Percentiles rank a stretch among this genome's conserved stretches.
Evolutionary conservation across 108 stramenopile species (phyloP).

Genomic region (Cyclotella sp.): DNA sequence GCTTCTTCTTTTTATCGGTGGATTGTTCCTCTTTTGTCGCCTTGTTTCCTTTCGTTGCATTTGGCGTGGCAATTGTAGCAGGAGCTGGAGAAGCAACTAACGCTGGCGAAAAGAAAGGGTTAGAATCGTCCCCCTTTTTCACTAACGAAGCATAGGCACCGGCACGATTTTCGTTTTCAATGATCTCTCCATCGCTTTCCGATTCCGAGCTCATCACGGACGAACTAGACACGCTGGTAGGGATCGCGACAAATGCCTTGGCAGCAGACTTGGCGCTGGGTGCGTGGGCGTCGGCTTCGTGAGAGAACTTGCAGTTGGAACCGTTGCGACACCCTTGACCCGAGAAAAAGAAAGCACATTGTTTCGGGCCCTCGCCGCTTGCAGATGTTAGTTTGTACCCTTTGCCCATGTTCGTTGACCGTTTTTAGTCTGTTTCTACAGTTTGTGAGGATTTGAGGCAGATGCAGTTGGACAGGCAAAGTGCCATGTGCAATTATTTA

Average conservation of each 20-base stretch:
- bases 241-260: slow-evolving; percentile 2
- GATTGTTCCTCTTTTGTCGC: slow-evolving; percentile 19
- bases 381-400: slow-evolving; percentile 76
- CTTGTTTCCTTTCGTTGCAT: slow-evolving; percentile 18
- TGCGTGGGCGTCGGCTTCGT: slow-evolving; percentile 43
- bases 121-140: slow-evolving; percentile 11
- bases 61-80: slow-evolving; percentile 16
- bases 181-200: slow-evolving; percentile 72
- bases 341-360: slow-evolving; percentile 80
- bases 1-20: slow-evolving; percentile 45
- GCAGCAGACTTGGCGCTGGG: slow-evolving; percentile 17
- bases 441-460: not conserved
- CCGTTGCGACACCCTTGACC: slow-evolving; percentile 84
- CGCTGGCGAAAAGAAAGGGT: not conserved
- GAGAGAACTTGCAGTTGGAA: slow-evolving; percentile 81
- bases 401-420: slow-evolving; percentile 39
- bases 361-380: slow-evolving; percentile 48
- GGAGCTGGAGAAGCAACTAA: slow-evolving; percentile 6
- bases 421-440: not conserved
- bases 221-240: slow-evolving; percentile 38
- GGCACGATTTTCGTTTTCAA: slow-evolving; percentile 29
- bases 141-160: slow-evolving; percentile 52
- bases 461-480: too few species aligned
- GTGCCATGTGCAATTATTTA: too few species aligned
- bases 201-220: slow-evolving; percentile 72